Evolutionary conservation across 2,329 filamentous ascomycete genomes (phyloP), one percentile per base, ranked within the genome.

Genomic region (Penicillium sp.): DNA sequence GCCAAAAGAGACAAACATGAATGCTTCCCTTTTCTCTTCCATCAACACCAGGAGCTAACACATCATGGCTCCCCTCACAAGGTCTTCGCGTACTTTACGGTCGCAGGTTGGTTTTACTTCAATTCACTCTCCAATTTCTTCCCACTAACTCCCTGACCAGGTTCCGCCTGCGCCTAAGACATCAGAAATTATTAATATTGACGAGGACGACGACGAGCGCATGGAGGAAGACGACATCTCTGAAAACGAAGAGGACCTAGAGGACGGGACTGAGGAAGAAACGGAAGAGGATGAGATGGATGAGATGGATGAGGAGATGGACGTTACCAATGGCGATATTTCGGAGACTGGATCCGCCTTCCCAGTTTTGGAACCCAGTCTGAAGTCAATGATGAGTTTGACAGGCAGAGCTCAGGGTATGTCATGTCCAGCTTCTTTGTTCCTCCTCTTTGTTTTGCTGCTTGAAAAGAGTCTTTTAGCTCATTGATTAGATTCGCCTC

Each of bases 61-160:
- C 48, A 60, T 54, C 58, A 78, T 78, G 76, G 74, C 76, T 56
- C 76, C 76, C 33, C 65, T 75, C 24, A 75, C 73, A 37, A 67
- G 72, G 49, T 68, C 73, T 24, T 68, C 71, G 26, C 68, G 64
- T 49, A 63, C 72, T 46, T 55, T 55, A 14, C 63, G 59, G 10
- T 56, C 62, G 31, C 63, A 62, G 55, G 65, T 67, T 24, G 6
- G 65, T 55, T 55, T 49, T 43, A 31, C 27, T 57, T 19, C 22
- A 21, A n/a, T 24, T 49, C 14, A 33, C 52, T 46, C 60, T 59
- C 26, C 51, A 56, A 45, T 53, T 64, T 61, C 52, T 59, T 42
- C 27, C 8, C 22, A 14, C 33, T 50, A 42, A 50, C 48, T 10
- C 13, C 24, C 19, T 39, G 22, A 16, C 14, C 33, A 50, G 48